Evolutionary conservation across 2,329 filamentous ascomycete species (phyloP), one percentile per base, ranked within the genome.

Genomic region (Aspergillus novofumigatus): DNA sequence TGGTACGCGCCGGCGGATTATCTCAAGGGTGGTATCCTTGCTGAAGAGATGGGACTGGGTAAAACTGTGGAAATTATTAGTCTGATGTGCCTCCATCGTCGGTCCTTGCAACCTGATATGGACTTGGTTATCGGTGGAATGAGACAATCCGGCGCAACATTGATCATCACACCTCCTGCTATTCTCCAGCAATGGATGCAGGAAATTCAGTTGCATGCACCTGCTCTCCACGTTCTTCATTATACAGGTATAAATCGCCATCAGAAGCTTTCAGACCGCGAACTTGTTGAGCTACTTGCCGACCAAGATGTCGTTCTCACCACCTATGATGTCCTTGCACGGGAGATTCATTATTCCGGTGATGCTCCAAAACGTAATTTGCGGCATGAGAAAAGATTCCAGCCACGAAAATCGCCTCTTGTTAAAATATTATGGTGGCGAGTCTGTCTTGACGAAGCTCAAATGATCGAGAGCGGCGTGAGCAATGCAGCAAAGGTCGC

Each of bases 391-490:
- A 85, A 87, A 64, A 85, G 83, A 55, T 88, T 90, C 55, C 80
- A 86, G 58, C 81, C 86, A 28, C 81, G 82, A 2, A 86, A 81
- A 52, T 94, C 91, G 4, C 92, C 92, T 0, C 78, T 97, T 6
- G 86, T 92, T 9, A 84, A 89, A 63, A 84, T 97, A 20, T 85
- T 82, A 1, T 97, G 91, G 92, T 97, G 92, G 91, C 83, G 93
- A 45, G 84, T 96, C 1, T 85, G 83, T 65, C 76, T 87, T 26
- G 84, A 87, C 63, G 84, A 79, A 65, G 77, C 93, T 0, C 94
- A 99, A 68, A 96, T 96, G 89, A 86, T 97, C 45, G 93, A 97
- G 70, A 93, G 85, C 62, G 91, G 92, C 35, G 86, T 95, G 3
- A 92, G 86, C 65, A 87, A 91, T 64, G 90, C 93, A 28, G 92